A percentile compares a stretch with the other conserved stretches of the same genome.
phyloP scores from a whole-genome alignment of 2,329 filamentous ascomycete genomes.

The Meredithiella fracta region DNA sequence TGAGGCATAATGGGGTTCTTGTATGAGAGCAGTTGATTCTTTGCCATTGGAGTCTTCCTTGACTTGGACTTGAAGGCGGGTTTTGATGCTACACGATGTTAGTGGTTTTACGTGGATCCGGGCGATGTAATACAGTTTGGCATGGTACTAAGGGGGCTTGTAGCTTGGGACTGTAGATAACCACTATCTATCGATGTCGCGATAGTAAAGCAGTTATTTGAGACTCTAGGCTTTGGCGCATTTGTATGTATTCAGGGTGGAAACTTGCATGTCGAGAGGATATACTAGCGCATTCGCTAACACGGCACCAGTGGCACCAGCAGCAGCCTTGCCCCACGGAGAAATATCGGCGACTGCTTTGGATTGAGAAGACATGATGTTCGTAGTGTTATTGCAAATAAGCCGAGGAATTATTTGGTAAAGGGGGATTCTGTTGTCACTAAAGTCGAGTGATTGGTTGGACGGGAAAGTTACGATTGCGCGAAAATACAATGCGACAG shows the following conservation, averaged over 20 bases:
- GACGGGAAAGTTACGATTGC: no score
- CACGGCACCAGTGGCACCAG: constrained; percentile 82
- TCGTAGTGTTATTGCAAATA: background rate
- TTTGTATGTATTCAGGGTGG: background rate
- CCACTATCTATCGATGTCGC: no score
- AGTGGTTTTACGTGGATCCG: background rate
- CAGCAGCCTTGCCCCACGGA: constrained; percentile 83
- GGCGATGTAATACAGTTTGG: background rate
- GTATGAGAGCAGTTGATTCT: constrained; percentile 21
- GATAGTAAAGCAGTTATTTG: background rate
- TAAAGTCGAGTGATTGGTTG: background rate
- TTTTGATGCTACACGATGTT: constrained; percentile 58
- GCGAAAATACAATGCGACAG: no score
- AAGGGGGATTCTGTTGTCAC: background rate
- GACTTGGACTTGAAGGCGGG: constrained; percentile 84
- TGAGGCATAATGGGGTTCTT: constrained; percentile 62
- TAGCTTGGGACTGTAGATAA: no score
- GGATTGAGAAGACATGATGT: constrained; percentile 36
- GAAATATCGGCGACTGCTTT: constrained; percentile 54
- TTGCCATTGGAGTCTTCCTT: constrained; percentile 23
- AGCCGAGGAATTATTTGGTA: background rate
- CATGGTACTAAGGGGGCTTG: background rate
- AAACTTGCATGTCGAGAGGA: constrained; percentile 78
- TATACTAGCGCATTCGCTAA: constrained; percentile 92
- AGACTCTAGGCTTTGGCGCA: background rate